phyloP scores from a whole-genome alignment of 2,329 filamentous ascomycete species.

The Fusarium avenaceum region DNA sequence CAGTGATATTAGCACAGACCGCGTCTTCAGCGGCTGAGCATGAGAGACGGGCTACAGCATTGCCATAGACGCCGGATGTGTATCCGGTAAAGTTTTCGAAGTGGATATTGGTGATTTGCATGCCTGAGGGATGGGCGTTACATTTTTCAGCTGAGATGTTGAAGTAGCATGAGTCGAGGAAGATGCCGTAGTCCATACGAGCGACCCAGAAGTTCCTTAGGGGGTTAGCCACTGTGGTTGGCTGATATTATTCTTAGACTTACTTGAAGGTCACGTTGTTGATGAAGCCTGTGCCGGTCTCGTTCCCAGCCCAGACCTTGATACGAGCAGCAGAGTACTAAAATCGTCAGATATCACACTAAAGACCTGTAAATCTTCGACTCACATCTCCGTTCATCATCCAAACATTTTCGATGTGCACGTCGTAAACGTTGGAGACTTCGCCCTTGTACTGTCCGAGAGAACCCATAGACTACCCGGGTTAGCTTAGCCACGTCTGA shows the following conservation, averaged over 20 bases:
- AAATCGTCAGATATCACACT: neutral
- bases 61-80: conserved; percentile 44
- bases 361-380: neutral
- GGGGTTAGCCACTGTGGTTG: neutral
- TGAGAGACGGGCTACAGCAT: conserved; percentile 40
- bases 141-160: conserved; percentile 30
- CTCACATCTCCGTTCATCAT: conserved; percentile 41
- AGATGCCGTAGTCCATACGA: conserved; percentile 45
- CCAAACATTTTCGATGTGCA: conserved; percentile 47
- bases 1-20: conserved; percentile 46
- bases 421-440: conserved; percentile 33
- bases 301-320: conserved; percentile 46
- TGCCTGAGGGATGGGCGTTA: conserved; percentile 39
- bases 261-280: conserved; percentile 44
- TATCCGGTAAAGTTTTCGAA: conserved; percentile 48
- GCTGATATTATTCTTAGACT: neutral
- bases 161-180: conserved; percentile 48
- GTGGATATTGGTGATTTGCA: conserved; percentile 47
- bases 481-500: too few relatives aligned
- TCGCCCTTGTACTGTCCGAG: too few relatives aligned
- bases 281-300: conserved; percentile 45
- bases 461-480: too few relatives aligned
- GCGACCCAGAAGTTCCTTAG: conserved; percentile 45
- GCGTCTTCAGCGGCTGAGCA: conserved; percentile 44
- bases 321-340: conserved; percentile 42